These are phyloP conservation scores for Neurospora cerealis DNA, from an alignment of 495 filamentous ascomycete species.

Conservation along the genomic window DNA sequence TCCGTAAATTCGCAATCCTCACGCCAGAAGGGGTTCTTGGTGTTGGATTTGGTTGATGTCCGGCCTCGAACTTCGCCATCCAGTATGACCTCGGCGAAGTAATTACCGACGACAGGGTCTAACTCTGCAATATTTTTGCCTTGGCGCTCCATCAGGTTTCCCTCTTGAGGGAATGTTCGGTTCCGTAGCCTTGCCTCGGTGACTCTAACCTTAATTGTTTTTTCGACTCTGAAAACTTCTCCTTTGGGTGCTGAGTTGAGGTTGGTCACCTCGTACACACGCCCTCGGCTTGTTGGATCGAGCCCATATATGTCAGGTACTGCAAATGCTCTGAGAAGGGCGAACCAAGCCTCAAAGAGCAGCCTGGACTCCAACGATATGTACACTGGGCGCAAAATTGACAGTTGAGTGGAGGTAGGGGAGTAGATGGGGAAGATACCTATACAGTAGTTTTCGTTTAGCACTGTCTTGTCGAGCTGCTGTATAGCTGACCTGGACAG, in stretches of 20 bases:
- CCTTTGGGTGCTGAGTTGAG: conserved; percentile 27
- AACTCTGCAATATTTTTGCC: conserved; percentile 19
- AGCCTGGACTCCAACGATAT: conserved; percentile 79
- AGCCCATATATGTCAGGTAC: conserved; percentile 83
- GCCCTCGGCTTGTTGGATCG: conserved; percentile 24
- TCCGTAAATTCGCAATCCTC: conserved; percentile 85
- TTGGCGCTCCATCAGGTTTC: conserved; percentile 20
- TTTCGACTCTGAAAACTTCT: conserved; percentile 50
- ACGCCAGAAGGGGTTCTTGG: conserved; percentile 84
- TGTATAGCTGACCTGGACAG: conserved; percentile 84
- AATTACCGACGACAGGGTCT: conserved; percentile 43
- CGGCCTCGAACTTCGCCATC: conserved; percentile 83
- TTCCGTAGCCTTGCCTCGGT: conserved; percentile 48
- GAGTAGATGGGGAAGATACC: conserved; percentile 81
- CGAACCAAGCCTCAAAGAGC: conserved; percentile 94
- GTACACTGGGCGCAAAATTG: conserved; percentile 65
- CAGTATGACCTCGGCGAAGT: conserved; percentile 84
- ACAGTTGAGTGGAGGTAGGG: conserved; percentile 50
- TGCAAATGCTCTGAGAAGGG: conserved; percentile 82
- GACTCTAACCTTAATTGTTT: conserved; percentile 43
- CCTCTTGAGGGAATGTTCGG: conserved; percentile 18
- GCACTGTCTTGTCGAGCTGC: conserved; percentile 77
- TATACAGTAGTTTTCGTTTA: conserved; percentile 91
- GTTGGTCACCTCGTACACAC: conserved; percentile 31
- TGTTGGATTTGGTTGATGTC: conserved; percentile 73